phyloP scores from a whole-genome alignment of 805 yeast species.

The Myxozyma nipponensis region DNA sequence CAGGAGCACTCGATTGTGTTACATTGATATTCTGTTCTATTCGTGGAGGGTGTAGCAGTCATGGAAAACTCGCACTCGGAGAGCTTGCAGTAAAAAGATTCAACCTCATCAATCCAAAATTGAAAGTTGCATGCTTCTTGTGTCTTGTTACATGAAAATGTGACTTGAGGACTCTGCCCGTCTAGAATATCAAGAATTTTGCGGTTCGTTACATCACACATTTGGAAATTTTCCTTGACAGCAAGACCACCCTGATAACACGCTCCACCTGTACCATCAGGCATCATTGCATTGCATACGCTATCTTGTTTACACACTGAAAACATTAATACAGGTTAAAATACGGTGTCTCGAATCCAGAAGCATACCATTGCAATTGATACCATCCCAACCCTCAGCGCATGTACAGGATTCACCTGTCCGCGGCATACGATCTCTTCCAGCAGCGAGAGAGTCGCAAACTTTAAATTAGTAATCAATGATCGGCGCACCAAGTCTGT shows the following conservation, averaged over 20 bases:
- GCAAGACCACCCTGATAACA: constrained; percentile 84
- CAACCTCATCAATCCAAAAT: constrained; percentile 86
- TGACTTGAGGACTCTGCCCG: constrained; percentile 85
- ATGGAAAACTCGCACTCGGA: constrained; percentile 65
- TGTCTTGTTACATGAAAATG: constrained; percentile 78
- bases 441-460: constrained; percentile 77
- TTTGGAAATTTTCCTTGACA: constrained; percentile 76
- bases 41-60: constrained; percentile 37
- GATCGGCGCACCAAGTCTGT: constrained; percentile 26
- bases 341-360: not conserved
- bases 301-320: constrained; percentile 62
- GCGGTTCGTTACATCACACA: constrained; percentile 87
- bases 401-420: constrained; percentile 62
- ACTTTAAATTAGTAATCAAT: constrained; percentile 28
- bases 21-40: constrained; percentile 75
- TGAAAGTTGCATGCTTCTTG: constrained; percentile 75
- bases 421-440: constrained; percentile 54
- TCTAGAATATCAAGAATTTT: constrained; percentile 76
- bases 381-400: constrained; percentile 85
- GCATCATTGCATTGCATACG: constrained; percentile 83
- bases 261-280: constrained; percentile 78
- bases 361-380: constrained; percentile 63
- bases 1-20: constrained; percentile 79
- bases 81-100: constrained; percentile 86
- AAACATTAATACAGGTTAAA: not conserved